A percentile compares a stretch with the other conserved stretches of the same genome.
Conservation (phyloP, 2,329 filamentous ascomycete genomes). For the Ilyonectria sp. region DNA sequence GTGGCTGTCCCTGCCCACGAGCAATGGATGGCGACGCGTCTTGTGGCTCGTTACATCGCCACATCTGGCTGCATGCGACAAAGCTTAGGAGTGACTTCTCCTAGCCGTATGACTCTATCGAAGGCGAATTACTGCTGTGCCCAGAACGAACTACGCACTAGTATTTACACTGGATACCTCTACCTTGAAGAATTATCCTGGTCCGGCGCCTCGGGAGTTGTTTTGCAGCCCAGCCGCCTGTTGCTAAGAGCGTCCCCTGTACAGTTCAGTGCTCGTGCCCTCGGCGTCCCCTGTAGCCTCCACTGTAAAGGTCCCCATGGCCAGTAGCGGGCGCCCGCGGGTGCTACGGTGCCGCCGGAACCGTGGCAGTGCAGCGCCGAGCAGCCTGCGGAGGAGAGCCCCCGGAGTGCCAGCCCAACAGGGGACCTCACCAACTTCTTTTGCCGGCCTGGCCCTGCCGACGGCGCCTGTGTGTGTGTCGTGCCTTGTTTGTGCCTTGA, state of each 20-base stretch:
- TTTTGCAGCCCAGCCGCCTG: background rate
- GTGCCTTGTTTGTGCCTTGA: constrained; percentile 24
- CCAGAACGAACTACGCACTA: background rate
- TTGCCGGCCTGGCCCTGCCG: constrained; percentile 19
- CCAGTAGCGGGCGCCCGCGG: constrained; percentile 22
- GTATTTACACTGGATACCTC: background rate
- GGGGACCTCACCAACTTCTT: constrained; percentile 4
- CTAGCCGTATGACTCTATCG: background rate
- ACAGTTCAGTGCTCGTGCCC: constrained; percentile 2
- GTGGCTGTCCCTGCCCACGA: background rate
- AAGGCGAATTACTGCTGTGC: background rate
- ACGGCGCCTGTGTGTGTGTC: constrained; percentile 11
- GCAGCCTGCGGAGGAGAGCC: constrained; percentile 1
- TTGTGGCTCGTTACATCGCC: constrained; percentile 13
- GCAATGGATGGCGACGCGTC: constrained; percentile 1
- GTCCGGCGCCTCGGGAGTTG: background rate
- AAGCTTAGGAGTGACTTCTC: background rate
- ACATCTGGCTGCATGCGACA: background rate
- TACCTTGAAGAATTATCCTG: background rate
- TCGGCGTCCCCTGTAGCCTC: constrained; percentile 19
- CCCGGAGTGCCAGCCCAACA: constrained; percentile 22
- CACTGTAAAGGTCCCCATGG: constrained; percentile 7
- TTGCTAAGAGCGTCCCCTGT: constrained; percentile 9
- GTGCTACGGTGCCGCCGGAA: constrained; percentile 19
- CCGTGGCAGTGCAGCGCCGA: constrained; percentile 30